These are phyloP conservation scores for Neolentinus lepideus DNA, from an alignment of 1,284 basidiomycete genomes.

Conservation along the genomic window DNA sequence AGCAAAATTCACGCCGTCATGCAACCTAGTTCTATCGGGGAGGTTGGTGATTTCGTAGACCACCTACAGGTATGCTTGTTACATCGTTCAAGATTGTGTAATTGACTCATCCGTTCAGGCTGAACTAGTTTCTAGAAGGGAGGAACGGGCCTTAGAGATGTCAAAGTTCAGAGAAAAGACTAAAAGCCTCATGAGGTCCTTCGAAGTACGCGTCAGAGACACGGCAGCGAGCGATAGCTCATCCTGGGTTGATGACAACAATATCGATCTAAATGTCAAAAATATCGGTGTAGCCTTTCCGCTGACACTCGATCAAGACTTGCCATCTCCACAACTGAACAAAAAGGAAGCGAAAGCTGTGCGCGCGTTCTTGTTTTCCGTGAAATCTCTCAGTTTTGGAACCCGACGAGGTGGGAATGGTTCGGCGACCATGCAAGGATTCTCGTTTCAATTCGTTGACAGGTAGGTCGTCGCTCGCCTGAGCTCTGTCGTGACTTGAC, in stretches of 20 bases:
- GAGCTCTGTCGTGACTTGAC: background rate
- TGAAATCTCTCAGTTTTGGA: conserved; percentile 66
- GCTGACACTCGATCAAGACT: conserved; percentile 46
- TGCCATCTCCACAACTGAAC: conserved; percentile 35
- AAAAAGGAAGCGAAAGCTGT: conserved; percentile 37
- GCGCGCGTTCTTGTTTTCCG: conserved; percentile 79
- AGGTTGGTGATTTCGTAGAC: conserved; percentile 82
- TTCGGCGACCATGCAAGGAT: conserved; percentile 59
- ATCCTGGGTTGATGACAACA: conserved; percentile 63
- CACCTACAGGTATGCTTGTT: conserved; percentile 56
- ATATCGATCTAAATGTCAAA: conserved; percentile 55
- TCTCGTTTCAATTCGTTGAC: conserved; percentile 82
- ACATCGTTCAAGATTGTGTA: background rate
- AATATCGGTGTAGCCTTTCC: conserved; percentile 86
- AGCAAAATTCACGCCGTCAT: conserved; percentile 84
- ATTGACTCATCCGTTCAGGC: conserved; percentile 32
- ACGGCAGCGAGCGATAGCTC: conserved; percentile 27
- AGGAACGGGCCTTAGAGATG: conserved; percentile 69
- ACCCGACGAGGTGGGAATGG: conserved; percentile 76
- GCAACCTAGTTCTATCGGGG: conserved; percentile 86
- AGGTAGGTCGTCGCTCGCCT: conserved; percentile 37
- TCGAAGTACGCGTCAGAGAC: conserved; percentile 52
- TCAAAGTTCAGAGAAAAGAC: conserved; percentile 81
- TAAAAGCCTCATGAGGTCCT: conserved; percentile 61
- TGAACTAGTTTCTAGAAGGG: conserved; percentile 67